Evolutionary conservation across 1,284 basidiomycete genomes (phyloP).

Genomic region (Trichosporon sp.): DNA sequence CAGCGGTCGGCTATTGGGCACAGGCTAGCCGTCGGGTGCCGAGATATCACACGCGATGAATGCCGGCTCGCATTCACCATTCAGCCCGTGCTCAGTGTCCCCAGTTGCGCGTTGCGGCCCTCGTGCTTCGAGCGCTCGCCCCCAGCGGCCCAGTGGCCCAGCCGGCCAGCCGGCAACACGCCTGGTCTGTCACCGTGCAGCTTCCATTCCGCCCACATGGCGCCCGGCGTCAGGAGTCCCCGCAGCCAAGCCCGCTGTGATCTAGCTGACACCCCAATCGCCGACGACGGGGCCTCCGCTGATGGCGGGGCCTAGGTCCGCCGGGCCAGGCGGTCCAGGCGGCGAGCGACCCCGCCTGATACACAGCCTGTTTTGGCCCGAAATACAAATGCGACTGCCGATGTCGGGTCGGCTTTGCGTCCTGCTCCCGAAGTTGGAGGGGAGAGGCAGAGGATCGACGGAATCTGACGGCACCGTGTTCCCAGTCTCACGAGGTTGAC

Average conservation of each 20-base stretch:
- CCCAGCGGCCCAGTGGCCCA: too few relatives aligned
- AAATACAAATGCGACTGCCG: neutral
- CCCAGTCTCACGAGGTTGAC: too few relatives aligned
- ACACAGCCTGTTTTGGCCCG: neutral
- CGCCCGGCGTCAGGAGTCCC: neutral
- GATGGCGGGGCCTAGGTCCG: neutral
- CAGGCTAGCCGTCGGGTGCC: neutral
- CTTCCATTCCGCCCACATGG: too few relatives aligned
- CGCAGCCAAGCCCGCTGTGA: neutral
- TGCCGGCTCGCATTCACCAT: neutral
- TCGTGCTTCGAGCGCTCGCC: too few relatives aligned
- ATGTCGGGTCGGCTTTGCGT: neutral
- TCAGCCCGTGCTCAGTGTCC: neutral
- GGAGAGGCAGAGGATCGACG: neutral
- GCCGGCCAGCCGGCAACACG: too few relatives aligned
- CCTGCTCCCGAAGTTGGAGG: neutral
- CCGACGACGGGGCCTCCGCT: neutral
- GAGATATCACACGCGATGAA: neutral
- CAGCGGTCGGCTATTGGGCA: neutral
- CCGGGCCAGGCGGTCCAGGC: neutral
- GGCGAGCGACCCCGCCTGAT: neutral
- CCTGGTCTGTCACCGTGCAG: neutral
- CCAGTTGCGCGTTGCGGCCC: too few relatives aligned
- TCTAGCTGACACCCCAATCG: neutral
- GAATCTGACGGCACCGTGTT: neutral